Conservation (phyloP, 495 filamentous ascomycete species). For the Platismatia glauca region DNA sequence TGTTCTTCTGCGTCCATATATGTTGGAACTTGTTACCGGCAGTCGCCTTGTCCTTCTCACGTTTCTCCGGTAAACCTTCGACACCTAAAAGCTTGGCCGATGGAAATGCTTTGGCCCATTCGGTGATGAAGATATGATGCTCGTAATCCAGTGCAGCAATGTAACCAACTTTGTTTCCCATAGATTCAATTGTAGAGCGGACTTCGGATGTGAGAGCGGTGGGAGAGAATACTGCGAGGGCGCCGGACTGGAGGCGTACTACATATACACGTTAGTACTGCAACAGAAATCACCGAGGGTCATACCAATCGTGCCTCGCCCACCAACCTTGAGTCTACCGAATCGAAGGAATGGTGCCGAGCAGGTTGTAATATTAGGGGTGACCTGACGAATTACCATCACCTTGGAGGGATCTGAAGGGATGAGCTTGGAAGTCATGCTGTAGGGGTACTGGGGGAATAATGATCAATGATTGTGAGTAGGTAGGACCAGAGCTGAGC, state of each 20-base stretch:
- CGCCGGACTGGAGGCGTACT: constrained; percentile 65
- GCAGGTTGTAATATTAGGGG: constrained; percentile 69
- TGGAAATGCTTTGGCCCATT: constrained; percentile 75
- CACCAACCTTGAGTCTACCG: constrained; percentile 72
- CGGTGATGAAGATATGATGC: constrained; percentile 82
- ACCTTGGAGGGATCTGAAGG: constrained; percentile 60
- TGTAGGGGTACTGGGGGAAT: not conserved
- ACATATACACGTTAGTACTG: not conserved
- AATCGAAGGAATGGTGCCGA: constrained; percentile 80
- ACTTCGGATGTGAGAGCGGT: constrained; percentile 71
- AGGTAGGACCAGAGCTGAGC: not conserved
- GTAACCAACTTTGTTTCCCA: constrained; percentile 70
- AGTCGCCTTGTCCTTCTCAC: constrained; percentile 55
- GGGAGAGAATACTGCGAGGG: constrained; percentile 86
- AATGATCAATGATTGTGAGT: not conserved
- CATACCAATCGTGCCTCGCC: constrained; percentile 72
- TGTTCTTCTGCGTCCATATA: constrained; percentile 52
- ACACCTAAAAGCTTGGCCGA: constrained; percentile 71
- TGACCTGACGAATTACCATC: constrained; percentile 81
- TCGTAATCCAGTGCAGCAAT: constrained; percentile 80
- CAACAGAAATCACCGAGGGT: constrained; percentile 3
- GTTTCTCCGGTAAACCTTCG: constrained; percentile 80
- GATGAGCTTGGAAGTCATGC: constrained; percentile 41
- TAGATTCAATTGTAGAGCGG: constrained; percentile 51
- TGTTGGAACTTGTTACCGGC: constrained; percentile 59